Base-by-base conservation (phyloP, 805 yeast species). In the Sungouiella blattae region DNA sequence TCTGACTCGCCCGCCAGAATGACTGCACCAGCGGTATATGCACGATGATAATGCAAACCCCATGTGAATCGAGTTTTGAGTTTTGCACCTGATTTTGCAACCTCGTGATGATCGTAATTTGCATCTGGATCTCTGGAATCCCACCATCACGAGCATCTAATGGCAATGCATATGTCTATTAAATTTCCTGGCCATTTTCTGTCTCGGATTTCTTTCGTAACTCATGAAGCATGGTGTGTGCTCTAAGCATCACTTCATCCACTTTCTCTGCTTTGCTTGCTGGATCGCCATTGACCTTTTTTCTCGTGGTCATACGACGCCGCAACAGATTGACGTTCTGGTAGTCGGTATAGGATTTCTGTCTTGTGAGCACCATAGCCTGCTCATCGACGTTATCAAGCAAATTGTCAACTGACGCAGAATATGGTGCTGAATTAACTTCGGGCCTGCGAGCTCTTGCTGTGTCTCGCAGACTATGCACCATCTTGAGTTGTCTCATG, bases 221-320 rank as follows among this genome's bases (percentile, higher is more conserved):
- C 34, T 61, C 60, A 27, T 53, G 55, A 28, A 67, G 54, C 71
- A 67, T 65, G 1, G 60, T 57, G 39, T 63, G 69, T 0, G 72
- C 69, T 33, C 73, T 43, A 13, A 62, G 46, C 57, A 64, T 52
- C 2, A 59, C 39, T n/a, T 30, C 35, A 13, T 47, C 51, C 16
- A 30, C 27, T 18, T 39, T 27, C 18, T 40, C 48, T 18, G 37
- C 18, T 8, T 33, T 33, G n/a, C 20, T 28, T 26, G 17, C 39
- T 28, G 50, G 48, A 37, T 65, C 69, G n/a, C n/a, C n/a, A 4
- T 47, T 37, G 28, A 22, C 18, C 23, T 50, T 53, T 35, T 50
- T 55, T 30, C 73, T 41, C 4, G 57, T 50, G 4, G 70, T 64
- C 56, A 67, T 42, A 37, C 73, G 49, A 36, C 71, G 43, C 38